A percentile compares a stretch with the other conserved stretches of the same genome.
phyloP scores from a whole-genome alignment of 805 yeast species.

The Lachancea quebecensis region DNA sequence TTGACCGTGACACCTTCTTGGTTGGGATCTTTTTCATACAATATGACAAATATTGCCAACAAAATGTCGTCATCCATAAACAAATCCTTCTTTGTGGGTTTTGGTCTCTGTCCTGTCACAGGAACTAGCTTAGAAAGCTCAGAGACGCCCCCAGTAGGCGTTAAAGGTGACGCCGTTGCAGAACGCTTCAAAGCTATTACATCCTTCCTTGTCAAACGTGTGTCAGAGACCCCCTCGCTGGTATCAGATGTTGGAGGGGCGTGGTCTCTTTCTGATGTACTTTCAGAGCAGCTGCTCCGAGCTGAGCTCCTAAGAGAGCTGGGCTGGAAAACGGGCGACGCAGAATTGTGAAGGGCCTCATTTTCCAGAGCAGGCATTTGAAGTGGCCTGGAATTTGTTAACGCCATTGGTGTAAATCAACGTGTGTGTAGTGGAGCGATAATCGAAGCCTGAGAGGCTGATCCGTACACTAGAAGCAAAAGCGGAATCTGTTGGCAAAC shows the following conservation, averaged over 20 bases:
- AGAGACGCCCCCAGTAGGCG: conserved; percentile 11
- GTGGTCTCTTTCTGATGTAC: neutral
- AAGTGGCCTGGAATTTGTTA: conserved; percentile 61
- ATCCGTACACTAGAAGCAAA: neutral
- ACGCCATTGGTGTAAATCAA: conserved; percentile 39
- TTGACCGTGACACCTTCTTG: conserved; percentile 86
- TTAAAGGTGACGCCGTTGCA: conserved; percentile 1
- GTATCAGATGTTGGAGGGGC: conserved; percentile 1
- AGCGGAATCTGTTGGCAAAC: neutral
- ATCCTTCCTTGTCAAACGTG: conserved; percentile 1
- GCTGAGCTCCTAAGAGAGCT: conserved; percentile 17
- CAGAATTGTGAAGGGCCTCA: conserved; percentile 28
- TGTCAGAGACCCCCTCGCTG: neutral
- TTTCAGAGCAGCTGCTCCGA: neutral
- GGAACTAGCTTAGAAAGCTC: conserved; percentile 68
- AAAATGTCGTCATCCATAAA: conserved; percentile 67
- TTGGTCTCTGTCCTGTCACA: conserved; percentile 68
- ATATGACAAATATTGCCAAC: conserved; percentile 64
- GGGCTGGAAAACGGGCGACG: conserved; percentile 30
- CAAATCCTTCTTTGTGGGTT: conserved; percentile 53
- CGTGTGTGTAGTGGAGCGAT: too few relatives aligned
- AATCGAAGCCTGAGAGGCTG: too few relatives aligned
- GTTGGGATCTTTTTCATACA: conserved; percentile 60
- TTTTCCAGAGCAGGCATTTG: conserved; percentile 40
- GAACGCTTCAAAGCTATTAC: conserved; percentile 2